phyloP scores from a whole-genome alignment of 495 filamentous ascomycete species.

The Bombardia bombarda region DNA sequence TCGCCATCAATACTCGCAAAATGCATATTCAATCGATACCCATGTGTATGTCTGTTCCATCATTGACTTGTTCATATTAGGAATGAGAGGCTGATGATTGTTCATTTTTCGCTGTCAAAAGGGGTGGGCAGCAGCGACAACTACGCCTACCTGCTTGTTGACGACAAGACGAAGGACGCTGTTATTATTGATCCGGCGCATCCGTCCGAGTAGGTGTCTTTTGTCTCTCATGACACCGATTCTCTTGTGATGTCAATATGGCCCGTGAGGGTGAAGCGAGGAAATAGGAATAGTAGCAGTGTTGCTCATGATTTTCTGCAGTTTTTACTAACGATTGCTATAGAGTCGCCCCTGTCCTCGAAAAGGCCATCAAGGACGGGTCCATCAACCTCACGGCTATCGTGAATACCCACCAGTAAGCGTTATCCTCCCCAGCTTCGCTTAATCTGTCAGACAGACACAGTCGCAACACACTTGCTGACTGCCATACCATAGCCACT shows the following conservation, averaged over 20 bases:
- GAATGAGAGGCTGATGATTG: not conserved
- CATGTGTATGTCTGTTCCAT: slow-evolving; percentile 67
- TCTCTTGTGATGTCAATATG: not conserved
- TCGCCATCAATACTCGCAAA: slow-evolving; percentile 26
- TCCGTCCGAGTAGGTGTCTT: slow-evolving; percentile 67
- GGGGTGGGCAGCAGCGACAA: slow-evolving; percentile 89
- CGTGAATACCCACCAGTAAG: slow-evolving; percentile 95
- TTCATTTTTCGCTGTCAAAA: slow-evolving; percentile 21
- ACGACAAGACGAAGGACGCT: slow-evolving; percentile 81
- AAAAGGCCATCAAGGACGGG: slow-evolving; percentile 59
- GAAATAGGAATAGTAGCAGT: too few relatives aligned
- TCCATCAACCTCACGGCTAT: slow-evolving; percentile 80
- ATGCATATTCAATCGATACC: slow-evolving; percentile 99
- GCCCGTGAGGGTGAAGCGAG: not conserved
- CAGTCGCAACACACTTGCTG: not conserved
- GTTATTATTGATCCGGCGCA: slow-evolving; percentile 94
- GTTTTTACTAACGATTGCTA: not conserved
- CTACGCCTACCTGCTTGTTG: slow-evolving; percentile 91
- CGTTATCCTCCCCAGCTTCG: not conserved
- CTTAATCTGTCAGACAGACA: not conserved
- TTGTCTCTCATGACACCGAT: not conserved
- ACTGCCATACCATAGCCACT: too few relatives aligned
- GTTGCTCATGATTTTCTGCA: not conserved
- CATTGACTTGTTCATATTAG: too few relatives aligned
- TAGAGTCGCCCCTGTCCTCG: slow-evolving; percentile 75